A percentile compares a stretch with the other conserved stretches of the same genome.
These are phyloP conservation scores for Quercus berberidifolia DNA, from an alignment of 306 rosid species.

Conservation along the genomic window DNA sequence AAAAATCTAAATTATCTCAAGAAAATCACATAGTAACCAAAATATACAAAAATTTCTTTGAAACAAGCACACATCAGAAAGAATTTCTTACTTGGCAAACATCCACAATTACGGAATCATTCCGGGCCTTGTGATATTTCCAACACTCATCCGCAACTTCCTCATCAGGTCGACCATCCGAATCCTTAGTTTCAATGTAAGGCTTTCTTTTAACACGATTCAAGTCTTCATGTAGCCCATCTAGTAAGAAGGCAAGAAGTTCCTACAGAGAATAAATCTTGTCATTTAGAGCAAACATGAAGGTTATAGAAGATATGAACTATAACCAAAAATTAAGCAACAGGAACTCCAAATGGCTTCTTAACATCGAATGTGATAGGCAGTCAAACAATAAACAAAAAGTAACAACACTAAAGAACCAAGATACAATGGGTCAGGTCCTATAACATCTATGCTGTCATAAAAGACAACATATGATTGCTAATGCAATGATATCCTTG, in stretches of 20 bases:
- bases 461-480: not conserved
- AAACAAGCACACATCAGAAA: slow-evolving; percentile 7
- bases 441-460: not conserved
- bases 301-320: slow-evolving; percentile 5
- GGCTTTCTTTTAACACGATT: slow-evolving; percentile 98
- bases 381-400: not conserved
- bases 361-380: not conserved
- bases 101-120: slow-evolving; percentile 98
- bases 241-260: slow-evolving; percentile 96
- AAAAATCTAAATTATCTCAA: not conserved
- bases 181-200: slow-evolving; percentile 94
- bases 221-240: slow-evolving; percentile 99
- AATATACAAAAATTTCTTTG: not conserved
- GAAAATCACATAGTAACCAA: slow-evolving; percentile 6
- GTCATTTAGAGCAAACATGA: slow-evolving; percentile 19
- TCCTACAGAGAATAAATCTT: slow-evolving; percentile 48
- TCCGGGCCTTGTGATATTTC: slow-evolving; percentile 93
- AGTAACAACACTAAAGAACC: not conserved
- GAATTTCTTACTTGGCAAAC: slow-evolving; percentile 85
- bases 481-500: not conserved
- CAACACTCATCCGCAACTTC: slow-evolving; percentile 96
- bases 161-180: slow-evolving; percentile 81
- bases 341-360: slow-evolving; percentile 3
- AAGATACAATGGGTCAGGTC: not conserved
- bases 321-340: not conserved